Percentiles rank a stretch among this genome's conserved stretches.
Conservation (phyloP, 768 basidiomycete species). For the Hysterangium stoloniferum region DNA sequence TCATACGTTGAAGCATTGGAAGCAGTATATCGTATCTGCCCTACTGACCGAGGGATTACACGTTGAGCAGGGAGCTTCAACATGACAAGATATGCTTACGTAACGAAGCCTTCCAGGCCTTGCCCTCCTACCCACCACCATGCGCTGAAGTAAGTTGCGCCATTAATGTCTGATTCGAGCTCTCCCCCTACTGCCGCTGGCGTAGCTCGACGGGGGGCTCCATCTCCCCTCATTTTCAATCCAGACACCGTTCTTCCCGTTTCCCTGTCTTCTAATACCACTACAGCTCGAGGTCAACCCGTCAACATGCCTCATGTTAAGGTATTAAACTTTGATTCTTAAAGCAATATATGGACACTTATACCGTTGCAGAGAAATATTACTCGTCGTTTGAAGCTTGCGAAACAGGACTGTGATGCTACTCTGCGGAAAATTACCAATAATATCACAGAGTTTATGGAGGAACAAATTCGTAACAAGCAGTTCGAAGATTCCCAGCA, state of each 20-base stretch:
- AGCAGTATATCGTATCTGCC: no score
- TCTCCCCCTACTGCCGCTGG: neutral
- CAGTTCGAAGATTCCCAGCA: slow-evolving; percentile 41
- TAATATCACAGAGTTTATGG: slow-evolving; percentile 91
- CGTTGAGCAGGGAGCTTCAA: no score
- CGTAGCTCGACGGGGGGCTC: slow-evolving; percentile 37
- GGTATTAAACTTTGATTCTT: neutral
- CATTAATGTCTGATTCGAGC: slow-evolving; percentile 9
- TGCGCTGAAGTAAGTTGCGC: slow-evolving; percentile 5
- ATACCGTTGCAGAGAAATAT: slow-evolving; percentile 69
- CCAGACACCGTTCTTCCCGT: slow-evolving; percentile 25
- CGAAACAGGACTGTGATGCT: slow-evolving; percentile 95
- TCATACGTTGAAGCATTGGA: no score
- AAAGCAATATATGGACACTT: slow-evolving; percentile 13
- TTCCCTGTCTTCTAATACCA: slow-evolving; percentile 1
- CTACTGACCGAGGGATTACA: no score
- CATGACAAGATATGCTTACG: no score
- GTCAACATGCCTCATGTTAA: slow-evolving; percentile 11
- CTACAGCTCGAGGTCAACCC: slow-evolving; percentile 4
- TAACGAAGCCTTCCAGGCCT: no score
- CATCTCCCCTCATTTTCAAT: slow-evolving; percentile 76
- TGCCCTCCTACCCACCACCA: slow-evolving; percentile 4
- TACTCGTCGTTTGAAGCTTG: slow-evolving; percentile 83
- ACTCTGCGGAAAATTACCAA: slow-evolving; percentile 91
- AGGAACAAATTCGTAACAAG: slow-evolving; percentile 39